A percentile compares a stretch with the other conserved stretches of the same genome.
Evolutionary conservation across 352 stramenopile genomes (phyloP).

Genomic region (Thalassiosira sp.): DNA sequence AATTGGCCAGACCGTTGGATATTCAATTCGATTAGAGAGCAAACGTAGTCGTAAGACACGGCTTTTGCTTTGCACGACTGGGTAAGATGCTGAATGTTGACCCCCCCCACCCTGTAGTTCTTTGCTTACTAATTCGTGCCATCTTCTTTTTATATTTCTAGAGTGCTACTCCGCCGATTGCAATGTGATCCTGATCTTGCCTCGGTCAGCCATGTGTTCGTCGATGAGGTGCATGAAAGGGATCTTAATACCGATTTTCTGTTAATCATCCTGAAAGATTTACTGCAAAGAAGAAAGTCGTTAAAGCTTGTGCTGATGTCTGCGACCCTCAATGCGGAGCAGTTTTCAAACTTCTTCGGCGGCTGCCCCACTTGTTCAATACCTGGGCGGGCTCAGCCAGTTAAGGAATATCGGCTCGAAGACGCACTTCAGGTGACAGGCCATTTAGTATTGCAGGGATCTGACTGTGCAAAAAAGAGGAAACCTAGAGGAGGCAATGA

Average conservation of each 20-base stretch:
- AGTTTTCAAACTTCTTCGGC: constrained; percentile 93
- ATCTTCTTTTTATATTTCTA: too few relatives aligned
- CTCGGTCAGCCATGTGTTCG: constrained; percentile 91
- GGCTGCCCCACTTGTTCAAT: constrained; percentile 88
- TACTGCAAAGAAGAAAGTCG: constrained; percentile 83
- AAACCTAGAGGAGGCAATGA: constrained; percentile 16
- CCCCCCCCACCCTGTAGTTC: background rate
- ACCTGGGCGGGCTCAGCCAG: constrained; percentile 87
- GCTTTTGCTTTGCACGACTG: constrained; percentile 94
- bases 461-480: constrained; percentile 75
- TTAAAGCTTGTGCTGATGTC: constrained; percentile 97
- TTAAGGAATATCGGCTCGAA: constrained; percentile 89
- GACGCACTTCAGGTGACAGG: constrained; percentile 88
- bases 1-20: constrained; percentile 89
- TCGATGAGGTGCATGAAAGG: constrained; percentile 92
- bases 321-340: constrained; percentile 92
- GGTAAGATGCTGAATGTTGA: constrained; percentile 17
- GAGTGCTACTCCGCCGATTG: constrained; percentile 85
- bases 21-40: constrained; percentile 92
- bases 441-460: constrained; percentile 85
- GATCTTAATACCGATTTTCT: constrained; percentile 90
- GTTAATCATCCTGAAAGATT: constrained; percentile 88
- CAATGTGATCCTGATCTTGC: constrained; percentile 86
- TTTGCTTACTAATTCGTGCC: background rate
- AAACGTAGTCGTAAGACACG: constrained; percentile 87